Percentiles rank a stretch among this genome's conserved stretches.
These are phyloP conservation scores for Arabidopsis arenosa DNA, from an alignment of 345 rosid species.

Conservation along the genomic window DNA sequence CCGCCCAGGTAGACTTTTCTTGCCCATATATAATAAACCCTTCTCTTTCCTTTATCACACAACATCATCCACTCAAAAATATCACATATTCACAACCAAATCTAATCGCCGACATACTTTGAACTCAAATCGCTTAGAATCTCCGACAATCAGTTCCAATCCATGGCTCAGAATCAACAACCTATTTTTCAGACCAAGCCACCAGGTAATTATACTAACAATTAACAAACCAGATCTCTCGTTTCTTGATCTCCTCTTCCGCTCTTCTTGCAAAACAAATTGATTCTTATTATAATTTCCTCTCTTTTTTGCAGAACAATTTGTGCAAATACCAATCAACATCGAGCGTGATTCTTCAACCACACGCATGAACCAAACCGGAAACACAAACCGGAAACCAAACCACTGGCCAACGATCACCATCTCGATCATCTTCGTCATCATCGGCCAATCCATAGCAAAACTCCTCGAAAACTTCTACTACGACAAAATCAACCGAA, in stretches of 20 bases:
- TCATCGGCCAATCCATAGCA: slow-evolving; percentile 38
- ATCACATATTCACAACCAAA: background rate
- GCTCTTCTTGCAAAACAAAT: background rate
- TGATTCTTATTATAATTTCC: slow-evolving; percentile 6
- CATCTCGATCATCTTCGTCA: slow-evolving; percentile 39
- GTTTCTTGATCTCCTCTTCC: background rate
- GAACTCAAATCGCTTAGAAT: background rate
- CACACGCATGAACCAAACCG: slow-evolving; percentile 35
- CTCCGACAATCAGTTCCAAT: slow-evolving; percentile 19
- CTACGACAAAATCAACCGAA: slow-evolving; percentile 33
- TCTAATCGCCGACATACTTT: slow-evolving; percentile 2
- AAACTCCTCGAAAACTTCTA: slow-evolving; percentile 44
- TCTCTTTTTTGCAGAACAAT: slow-evolving; percentile 36
- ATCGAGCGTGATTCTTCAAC: slow-evolving; percentile 38
- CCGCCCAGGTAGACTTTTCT: slow-evolving; percentile 29
- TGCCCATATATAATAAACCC: slow-evolving; percentile 8
- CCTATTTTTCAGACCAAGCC: slow-evolving; percentile 40
- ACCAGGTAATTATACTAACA: slow-evolving; percentile 23
- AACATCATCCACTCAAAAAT: slow-evolving; percentile 11
- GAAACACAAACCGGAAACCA: slow-evolving; percentile 35
- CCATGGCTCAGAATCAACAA: slow-evolving; percentile 40
- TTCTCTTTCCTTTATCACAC: slow-evolving; percentile 14
- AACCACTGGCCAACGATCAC: slow-evolving; percentile 46
- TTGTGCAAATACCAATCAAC: slow-evolving; percentile 43
- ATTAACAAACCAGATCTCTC: background rate